Conservation (phyloP, 2,329 filamentous ascomycete genomes). For the Huntiella moniliformis region DNA sequence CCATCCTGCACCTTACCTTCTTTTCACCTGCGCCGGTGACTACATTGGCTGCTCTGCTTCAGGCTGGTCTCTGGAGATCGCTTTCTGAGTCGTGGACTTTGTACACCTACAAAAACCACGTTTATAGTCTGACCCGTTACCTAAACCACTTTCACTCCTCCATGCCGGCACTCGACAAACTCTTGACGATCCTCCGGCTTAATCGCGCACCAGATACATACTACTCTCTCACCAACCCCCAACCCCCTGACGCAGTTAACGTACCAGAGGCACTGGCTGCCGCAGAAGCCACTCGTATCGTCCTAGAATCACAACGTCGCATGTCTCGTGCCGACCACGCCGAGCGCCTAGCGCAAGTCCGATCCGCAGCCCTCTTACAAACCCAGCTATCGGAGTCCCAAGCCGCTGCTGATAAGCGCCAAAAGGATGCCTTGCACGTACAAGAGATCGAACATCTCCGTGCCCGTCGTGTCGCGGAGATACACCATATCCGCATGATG, state of each 20-base stretch:
- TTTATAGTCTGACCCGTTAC: conserved; percentile 49
- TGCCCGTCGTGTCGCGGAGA: conserved; percentile 28
- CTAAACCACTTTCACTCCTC: conserved; percentile 25
- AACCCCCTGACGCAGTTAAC: conserved; percentile 33
- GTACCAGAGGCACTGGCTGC: conserved; percentile 31
- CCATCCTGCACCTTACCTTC: conserved; percentile 37
- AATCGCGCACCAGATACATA: conserved; percentile 35
- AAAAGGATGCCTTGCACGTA: conserved; percentile 26
- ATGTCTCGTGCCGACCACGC: conserved; percentile 31
- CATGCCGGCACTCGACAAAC: conserved; percentile 17
- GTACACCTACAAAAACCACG: conserved; percentile 31
- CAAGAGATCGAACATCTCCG: conserved; percentile 27
- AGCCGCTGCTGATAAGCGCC: conserved; percentile 32
- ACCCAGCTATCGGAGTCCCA: conserved; percentile 30
- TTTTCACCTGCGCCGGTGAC: conserved; percentile 35
- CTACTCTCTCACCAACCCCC: conserved; percentile 33
- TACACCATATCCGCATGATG: conserved; percentile 20
- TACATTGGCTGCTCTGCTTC: conserved; percentile 38
- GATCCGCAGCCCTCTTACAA: conserved; percentile 33
- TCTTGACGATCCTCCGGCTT: conserved; percentile 27
- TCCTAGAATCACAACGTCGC: conserved; percentile 25
- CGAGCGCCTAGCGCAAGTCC: conserved; percentile 27
- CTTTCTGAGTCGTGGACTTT: conserved; percentile 41
- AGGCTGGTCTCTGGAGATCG: conserved; percentile 44
- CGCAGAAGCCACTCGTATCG: conserved; percentile 31